These are phyloP conservation scores for Pleoardoris graminearum DNA, from an alignment of 2,329 filamentous ascomycete species.

Conservation along the genomic window DNA sequence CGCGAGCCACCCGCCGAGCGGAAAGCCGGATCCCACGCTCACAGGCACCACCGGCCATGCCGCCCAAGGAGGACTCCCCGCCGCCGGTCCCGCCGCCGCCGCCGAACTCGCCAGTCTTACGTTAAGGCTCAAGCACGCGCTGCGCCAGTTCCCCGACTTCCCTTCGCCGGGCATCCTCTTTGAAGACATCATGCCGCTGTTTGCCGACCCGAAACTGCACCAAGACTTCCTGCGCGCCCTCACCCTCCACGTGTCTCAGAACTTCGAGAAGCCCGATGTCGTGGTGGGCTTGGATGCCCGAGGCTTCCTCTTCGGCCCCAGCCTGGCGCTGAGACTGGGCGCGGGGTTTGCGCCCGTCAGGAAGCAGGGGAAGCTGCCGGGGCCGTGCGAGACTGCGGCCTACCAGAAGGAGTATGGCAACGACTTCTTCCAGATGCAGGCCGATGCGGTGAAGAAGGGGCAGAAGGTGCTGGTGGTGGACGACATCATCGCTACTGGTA, in stretches of 20 bases:
- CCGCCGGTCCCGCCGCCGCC: constrained; percentile 54
- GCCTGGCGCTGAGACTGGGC: constrained; percentile 78
- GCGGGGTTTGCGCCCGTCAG: constrained; percentile 90
- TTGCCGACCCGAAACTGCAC: constrained; percentile 76
- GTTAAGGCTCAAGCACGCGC: constrained; percentile 68
- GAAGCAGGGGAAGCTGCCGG: constrained; percentile 95
- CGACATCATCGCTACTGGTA: constrained; percentile 98
- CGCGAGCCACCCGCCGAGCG: constrained; percentile 39
- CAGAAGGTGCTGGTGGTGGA: constrained; percentile 93
- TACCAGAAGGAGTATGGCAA: constrained; percentile 96
- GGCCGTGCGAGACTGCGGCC: constrained; percentile 78
- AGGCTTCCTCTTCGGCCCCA: constrained; percentile 93
- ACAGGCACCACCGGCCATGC: constrained; percentile 37
- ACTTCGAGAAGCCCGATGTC: constrained; percentile 77
- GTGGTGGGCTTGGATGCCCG: constrained; percentile 92
- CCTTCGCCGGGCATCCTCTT: constrained; percentile 91
- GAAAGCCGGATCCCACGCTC: constrained; percentile 41
- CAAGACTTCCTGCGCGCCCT: constrained; percentile 78
- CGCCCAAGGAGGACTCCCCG: constrained; percentile 54
- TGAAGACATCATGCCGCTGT: constrained; percentile 97
- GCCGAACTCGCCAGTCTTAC: constrained; percentile 61
- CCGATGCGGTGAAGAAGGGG: constrained; percentile 78
- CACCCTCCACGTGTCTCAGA: constrained; percentile 75
- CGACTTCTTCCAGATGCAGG: constrained; percentile 96
- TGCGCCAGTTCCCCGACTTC: constrained; percentile 90